A percentile compares a stretch with the other conserved stretches of the same genome.
phyloP scores from a whole-genome alignment of 2,329 filamentous ascomycete genomes.

The Triangularia setosa region DNA sequence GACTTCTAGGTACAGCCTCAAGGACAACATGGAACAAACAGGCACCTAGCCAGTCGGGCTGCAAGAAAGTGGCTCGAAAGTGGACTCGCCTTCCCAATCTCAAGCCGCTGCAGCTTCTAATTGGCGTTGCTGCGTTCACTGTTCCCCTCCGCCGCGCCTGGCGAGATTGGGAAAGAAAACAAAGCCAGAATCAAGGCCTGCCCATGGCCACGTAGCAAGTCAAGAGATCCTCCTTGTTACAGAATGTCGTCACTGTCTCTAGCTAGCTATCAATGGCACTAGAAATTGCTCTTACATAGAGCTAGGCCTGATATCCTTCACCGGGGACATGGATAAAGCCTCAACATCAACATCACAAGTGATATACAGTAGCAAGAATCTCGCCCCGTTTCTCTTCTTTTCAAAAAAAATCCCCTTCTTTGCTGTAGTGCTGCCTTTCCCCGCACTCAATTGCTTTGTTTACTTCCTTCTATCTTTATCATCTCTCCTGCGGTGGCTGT shows the following conservation, averaged over 20 bases:
- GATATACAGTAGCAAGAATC: neutral
- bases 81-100: constrained; percentile 15
- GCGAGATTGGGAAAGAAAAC: constrained; percentile 14
- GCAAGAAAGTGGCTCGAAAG: constrained; percentile 3
- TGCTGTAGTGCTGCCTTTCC: neutral
- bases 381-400: neutral
- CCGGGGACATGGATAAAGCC: neutral
- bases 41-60: neutral
- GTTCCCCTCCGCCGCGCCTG: constrained; percentile 1
- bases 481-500: neutral
- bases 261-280: neutral
- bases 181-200: neutral
- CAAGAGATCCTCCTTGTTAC: neutral
- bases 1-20: neutral
- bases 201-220: neutral
- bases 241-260: neutral
- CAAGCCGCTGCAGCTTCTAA: constrained; percentile 12
- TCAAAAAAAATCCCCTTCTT: neutral
- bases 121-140: constrained; percentile 10
- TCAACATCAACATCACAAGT: neutral
- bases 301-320: neutral
- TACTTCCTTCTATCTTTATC: constrained; percentile 2
- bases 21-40: neutral
- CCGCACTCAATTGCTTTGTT: constrained; percentile 1
- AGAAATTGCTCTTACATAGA: neutral